A percentile compares a stretch with the other conserved stretches of the same genome.
Evolutionary conservation across 495 filamentous ascomycete species (phyloP).

Genomic region (Chaetomidium leptoderma): DNA sequence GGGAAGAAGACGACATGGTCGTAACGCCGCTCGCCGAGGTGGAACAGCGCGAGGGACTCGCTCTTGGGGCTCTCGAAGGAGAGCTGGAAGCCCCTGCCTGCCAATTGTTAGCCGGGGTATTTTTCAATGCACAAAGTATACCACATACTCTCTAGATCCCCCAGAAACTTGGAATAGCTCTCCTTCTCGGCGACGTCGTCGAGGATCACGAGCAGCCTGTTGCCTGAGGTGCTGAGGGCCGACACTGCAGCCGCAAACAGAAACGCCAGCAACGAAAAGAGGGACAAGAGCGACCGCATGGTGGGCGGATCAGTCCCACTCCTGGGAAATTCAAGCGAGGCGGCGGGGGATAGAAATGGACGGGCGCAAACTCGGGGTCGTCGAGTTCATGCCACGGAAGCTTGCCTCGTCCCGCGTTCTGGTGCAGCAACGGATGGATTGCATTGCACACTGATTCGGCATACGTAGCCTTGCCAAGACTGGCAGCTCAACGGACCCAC

Average conservation of each 20-base stretch:
- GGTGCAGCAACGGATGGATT: not conserved
- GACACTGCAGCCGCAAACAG: conserved; percentile 61
- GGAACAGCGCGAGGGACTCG: conserved; percentile 75
- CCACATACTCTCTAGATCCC: conserved; percentile 68
- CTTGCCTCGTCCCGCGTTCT: conserved; percentile 13
- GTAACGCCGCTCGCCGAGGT: conserved; percentile 79
- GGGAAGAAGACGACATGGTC: conserved; percentile 90
- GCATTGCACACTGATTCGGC: conserved; percentile 22
- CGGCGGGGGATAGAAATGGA: conserved; percentile 9
- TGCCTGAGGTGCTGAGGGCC: conserved; percentile 75
- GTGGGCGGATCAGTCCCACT: conserved; percentile 28
- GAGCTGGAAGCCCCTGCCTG: conserved; percentile 78
- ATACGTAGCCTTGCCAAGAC: conserved; percentile 42
- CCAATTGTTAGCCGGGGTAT: conserved; percentile 21
- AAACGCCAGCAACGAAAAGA: conserved; percentile 63
- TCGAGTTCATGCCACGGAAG: conserved; percentile 23
- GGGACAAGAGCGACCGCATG: conserved; percentile 77
- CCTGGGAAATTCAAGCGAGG: conserved; percentile 17
- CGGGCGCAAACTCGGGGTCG: conserved; percentile 11
- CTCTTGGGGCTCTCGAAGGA: conserved; percentile 82
- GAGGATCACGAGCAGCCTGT: conserved; percentile 76
- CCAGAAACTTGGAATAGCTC: conserved; percentile 76
- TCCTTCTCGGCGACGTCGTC: conserved; percentile 77
- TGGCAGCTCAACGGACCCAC: conserved; percentile 13
- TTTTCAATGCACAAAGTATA: not conserved